Evolutionary conservation across 495 filamentous ascomycete genomes (phyloP).

Genomic region (Cercophora scortea): DNA sequence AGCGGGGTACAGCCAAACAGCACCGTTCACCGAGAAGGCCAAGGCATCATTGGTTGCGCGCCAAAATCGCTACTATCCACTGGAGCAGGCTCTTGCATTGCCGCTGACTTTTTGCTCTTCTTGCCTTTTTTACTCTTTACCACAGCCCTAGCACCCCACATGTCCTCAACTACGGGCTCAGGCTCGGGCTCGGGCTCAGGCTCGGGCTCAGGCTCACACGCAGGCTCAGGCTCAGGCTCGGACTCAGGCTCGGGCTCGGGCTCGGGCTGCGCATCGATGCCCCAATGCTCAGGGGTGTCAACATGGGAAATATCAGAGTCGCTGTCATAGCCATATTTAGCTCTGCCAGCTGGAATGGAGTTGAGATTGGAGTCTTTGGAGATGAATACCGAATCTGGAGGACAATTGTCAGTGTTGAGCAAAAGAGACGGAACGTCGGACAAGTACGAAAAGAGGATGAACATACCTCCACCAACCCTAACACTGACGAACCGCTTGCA

Average conservation of each 20-base stretch:
- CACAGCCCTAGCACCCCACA: too few species aligned
- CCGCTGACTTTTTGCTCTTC: too few species aligned
- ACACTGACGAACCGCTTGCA: slow-evolving; percentile 38
- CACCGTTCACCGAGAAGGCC: too few species aligned
- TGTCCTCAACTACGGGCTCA: too few species aligned
- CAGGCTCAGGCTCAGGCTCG: neutral
- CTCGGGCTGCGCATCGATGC: neutral
- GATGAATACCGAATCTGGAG: neutral
- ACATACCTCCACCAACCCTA: slow-evolving; percentile 2
- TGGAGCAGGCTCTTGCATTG: too few species aligned
- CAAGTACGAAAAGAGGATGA: neutral
- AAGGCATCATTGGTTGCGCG: too few species aligned
- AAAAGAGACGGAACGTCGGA: neutral
- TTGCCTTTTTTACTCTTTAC: too few species aligned
- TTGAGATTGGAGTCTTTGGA: neutral
- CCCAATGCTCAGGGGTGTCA: neutral
- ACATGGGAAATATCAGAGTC: neutral
- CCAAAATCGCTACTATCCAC: too few species aligned
- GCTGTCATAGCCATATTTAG: neutral
- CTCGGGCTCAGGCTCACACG: neutral
- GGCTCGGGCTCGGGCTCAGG: too few species aligned
- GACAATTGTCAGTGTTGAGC: neutral
- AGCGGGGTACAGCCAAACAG: too few species aligned
- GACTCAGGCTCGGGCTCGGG: neutral
- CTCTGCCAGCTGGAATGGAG: neutral